Percentiles rank a stretch among this genome's conserved stretches.
Evolutionary conservation across 371 early-diverging fungal genomes (phyloP).

Genomic region (Entomophthora muscae): DNA sequence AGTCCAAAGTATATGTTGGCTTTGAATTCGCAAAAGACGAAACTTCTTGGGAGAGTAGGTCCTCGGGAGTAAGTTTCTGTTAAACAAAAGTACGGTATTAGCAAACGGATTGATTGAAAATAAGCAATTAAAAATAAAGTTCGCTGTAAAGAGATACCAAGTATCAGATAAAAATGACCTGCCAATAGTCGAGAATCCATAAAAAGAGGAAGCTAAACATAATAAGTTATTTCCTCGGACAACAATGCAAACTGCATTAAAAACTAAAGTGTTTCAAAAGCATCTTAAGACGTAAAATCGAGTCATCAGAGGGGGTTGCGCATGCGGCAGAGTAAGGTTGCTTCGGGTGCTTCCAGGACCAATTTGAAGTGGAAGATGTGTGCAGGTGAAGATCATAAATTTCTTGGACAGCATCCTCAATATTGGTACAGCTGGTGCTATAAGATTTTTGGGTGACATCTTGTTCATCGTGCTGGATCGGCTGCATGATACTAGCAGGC

Average conservation of each 20-base stretch:
- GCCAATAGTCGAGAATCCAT: background rate
- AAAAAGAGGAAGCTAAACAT: background rate
- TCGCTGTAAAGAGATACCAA: too few relatives aligned
- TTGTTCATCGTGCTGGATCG: background rate
- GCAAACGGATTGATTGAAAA: too few relatives aligned
- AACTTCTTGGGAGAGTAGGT: too few relatives aligned
- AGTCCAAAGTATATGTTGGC: too few relatives aligned
- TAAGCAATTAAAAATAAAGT: too few relatives aligned
- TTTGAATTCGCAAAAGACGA: too few relatives aligned
- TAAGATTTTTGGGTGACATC: background rate
- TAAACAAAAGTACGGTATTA: too few relatives aligned
- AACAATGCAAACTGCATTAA: background rate
- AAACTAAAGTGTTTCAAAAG: background rate
- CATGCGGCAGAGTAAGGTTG: background rate
- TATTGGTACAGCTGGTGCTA: background rate
- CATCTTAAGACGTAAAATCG: background rate
- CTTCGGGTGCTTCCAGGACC: background rate
- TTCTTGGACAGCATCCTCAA: background rate
- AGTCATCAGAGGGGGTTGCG: background rate
- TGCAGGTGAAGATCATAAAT: background rate
- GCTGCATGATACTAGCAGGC: background rate
- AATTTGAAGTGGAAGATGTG: background rate
- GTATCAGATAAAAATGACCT: background rate
- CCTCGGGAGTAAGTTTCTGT: too few relatives aligned
- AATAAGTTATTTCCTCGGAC: background rate